Evolutionary conservation across 306 rosid genomes (phyloP).

Genomic region (Gastrolobium bilobum): DNA sequence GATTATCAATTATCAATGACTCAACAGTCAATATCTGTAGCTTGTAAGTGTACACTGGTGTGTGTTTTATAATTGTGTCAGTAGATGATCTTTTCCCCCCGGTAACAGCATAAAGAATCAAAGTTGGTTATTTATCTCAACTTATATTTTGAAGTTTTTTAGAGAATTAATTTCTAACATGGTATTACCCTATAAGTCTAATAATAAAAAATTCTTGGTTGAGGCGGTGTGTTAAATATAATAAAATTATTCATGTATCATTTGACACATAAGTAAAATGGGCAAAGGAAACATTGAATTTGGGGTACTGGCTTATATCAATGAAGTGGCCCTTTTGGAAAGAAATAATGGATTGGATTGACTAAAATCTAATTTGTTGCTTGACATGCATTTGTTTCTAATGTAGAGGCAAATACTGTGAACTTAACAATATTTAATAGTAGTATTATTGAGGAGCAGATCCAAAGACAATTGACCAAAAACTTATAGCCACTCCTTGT

Average conservation of each 20-base stretch:
- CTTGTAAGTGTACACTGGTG: background rate
- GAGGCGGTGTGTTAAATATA: too few relatives aligned
- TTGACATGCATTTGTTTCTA: constrained; percentile 37
- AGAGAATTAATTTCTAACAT: too few relatives aligned
- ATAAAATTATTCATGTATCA: too few relatives aligned
- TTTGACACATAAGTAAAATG: background rate
- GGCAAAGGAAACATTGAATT: background rate
- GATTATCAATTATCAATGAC: background rate
- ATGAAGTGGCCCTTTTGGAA: constrained; percentile 36
- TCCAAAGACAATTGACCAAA: constrained; percentile 47
- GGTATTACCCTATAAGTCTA: too few relatives aligned
- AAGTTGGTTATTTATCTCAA: too few relatives aligned
- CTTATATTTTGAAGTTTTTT: too few relatives aligned
- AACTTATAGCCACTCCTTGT: constrained; percentile 39
- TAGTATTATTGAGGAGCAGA: constrained; percentile 47
- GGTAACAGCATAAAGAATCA: too few relatives aligned
- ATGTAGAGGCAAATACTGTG: constrained; percentile 46
- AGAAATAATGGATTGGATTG: constrained; percentile 34
- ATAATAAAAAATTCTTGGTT: too few relatives aligned
- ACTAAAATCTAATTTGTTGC: constrained; percentile 25
- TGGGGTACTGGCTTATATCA: constrained; percentile 13
- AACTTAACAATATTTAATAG: constrained; percentile 17
- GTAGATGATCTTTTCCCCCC: too few relatives aligned
- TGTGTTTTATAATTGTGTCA: too few relatives aligned
- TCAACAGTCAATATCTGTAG: background rate